Conservation (phyloP, 257 asterid genomes). For the Lavandula angustifolia region DNA sequence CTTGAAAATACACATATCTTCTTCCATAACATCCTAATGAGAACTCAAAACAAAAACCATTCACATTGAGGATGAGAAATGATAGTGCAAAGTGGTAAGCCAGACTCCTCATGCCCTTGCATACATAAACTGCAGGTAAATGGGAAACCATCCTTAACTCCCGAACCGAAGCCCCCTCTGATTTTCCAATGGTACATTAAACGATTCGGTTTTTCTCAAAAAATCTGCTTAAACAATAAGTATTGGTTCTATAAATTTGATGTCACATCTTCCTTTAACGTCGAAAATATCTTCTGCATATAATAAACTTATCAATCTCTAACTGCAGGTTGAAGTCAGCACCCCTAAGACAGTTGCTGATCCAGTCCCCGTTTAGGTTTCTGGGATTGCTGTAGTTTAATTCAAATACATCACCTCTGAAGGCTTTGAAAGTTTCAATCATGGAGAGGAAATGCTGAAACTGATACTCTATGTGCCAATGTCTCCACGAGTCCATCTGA, state of each 20-base stretch:
- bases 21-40: not conserved
- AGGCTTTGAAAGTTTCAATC: slow-evolving; percentile 8
- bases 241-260: slow-evolving; percentile 9
- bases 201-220: slow-evolving; percentile 35
- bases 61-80: slow-evolving; percentile 15
- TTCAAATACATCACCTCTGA: slow-evolving; percentile 15
- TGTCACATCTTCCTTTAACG: slow-evolving; percentile 25
- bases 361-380: slow-evolving; percentile 64
- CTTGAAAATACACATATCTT: slow-evolving; percentile 10
- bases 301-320: slow-evolving; percentile 24
- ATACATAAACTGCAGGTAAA: slow-evolving; percentile 50
- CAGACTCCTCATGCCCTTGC: slow-evolving; percentile 41
- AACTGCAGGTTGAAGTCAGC: slow-evolving; percentile 65
- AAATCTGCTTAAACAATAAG: slow-evolving; percentile 26
- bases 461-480: not conserved
- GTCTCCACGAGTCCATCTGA: too few relatives aligned
- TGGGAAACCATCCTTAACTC: slow-evolving; percentile 58
- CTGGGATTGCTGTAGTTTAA: slow-evolving; percentile 22
- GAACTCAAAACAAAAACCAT: not conserved
- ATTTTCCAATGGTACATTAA: slow-evolving; percentile 61
- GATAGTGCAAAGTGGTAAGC: slow-evolving; percentile 33
- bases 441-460: slow-evolving; percentile 27
- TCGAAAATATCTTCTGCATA: not conserved
- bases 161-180: slow-evolving; percentile 66
- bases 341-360: slow-evolving; percentile 56